These are phyloP conservation scores for Dryas alaskensis DNA, from an alignment of 306 rosid species.

Conservation along the genomic window DNA sequence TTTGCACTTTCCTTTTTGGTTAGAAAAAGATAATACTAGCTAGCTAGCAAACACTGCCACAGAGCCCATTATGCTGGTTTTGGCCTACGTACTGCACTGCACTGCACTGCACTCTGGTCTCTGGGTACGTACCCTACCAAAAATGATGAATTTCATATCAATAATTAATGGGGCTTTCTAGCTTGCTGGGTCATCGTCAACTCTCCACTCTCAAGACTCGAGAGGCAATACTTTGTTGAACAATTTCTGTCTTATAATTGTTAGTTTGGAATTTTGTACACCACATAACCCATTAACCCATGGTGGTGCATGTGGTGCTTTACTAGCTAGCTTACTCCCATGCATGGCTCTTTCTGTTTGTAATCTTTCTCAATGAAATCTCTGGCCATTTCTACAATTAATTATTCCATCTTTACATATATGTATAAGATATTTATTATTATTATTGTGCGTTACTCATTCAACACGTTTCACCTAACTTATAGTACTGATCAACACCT, in stretches of 20 bases:
- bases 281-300: background rate
- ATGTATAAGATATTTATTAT: too few relatives aligned
- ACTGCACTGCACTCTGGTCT: too few relatives aligned
- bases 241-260: background rate
- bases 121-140: background rate
- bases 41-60: slow-evolving; percentile 2
- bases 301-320: background rate
- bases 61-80: background rate
- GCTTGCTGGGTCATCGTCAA: too few relatives aligned
- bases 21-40: background rate
- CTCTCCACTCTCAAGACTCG: too few relatives aligned
- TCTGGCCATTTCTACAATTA: background rate
- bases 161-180: background rate
- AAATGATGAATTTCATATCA: background rate
- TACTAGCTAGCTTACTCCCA: background rate
- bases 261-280: background rate
- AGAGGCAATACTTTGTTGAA: background rate
- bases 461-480: too few relatives aligned
- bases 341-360: background rate
- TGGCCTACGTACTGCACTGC: background rate
- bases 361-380: background rate
- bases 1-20: slow-evolving; percentile 1
- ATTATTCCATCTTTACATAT: background rate
- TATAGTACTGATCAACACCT: too few relatives aligned
- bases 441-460: too few relatives aligned